Base-by-base conservation (phyloP, 2,329 filamentous ascomycete genomes). In the Ophiognomonia clavigignenti-juglandacearum region DNA sequence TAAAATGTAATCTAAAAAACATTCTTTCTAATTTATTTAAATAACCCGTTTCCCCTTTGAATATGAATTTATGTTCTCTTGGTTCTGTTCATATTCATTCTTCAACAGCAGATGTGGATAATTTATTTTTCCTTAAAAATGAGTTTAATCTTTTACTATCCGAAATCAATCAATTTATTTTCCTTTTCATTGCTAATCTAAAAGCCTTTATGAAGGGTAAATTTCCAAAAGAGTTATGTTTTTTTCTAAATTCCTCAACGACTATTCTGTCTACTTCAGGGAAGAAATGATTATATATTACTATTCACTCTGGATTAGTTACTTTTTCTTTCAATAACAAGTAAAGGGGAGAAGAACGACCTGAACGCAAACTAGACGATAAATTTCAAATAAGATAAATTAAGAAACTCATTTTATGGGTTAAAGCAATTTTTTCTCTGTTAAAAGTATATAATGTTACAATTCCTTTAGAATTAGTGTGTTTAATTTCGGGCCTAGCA, bases 371-470 rank as follows among this genome's bases (percentile, higher is more conserved):
- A 23, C 16, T 23, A 42, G 18, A 34, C 9, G 29, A 19, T 32
- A 41, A 41, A 9, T 16, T 22, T 41, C 29, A 32, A 32, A 31
- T 41, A 20, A 32, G 16, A 41, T 32, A 32, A 20, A 18, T n/a
- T 32, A 32, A 20, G 3, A 32, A 20, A 19, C 11, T 22, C 7
- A 41, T 41, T 32, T 54, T 51, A 54, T 53, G 49, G 51, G 52
- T 45, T 52, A 51, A 37, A 39, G 37, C 27, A 38, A 45, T 43
- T 45, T 40, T 44, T 51, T 51, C 45, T 48, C 44, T 48, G 45
- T 51, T 48, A 49, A 43, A 52, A 44, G 48, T 39, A 47, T 53
- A 53, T 44, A 53, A 43, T 39, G 48, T 51, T 47, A 52, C 42
- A 41, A 50, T 43, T 35, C 29, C 43, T 44, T 50, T 53, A 47